Percentiles rank a stretch among this genome's conserved stretches.
These are phyloP conservation scores for Ogataea wickerhamii DNA, from an alignment of 805 yeast species.

Conservation along the genomic window DNA sequence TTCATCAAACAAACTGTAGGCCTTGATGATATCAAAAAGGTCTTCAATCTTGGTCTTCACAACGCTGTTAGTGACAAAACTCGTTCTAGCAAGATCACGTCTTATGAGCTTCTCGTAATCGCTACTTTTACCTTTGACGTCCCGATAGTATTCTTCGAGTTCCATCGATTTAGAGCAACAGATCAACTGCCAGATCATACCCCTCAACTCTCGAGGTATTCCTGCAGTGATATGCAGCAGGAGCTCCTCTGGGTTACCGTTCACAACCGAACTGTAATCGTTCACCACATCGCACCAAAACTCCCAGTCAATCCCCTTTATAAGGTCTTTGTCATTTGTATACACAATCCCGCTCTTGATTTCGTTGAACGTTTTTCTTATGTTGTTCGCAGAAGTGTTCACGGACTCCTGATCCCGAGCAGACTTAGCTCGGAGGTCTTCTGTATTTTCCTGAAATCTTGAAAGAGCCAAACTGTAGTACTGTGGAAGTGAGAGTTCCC, in stretches of 20 bases:
- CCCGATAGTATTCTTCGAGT: constrained; percentile 55
- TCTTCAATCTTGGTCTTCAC: constrained; percentile 57
- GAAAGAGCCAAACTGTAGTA: constrained; percentile 59
- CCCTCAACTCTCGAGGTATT: constrained; percentile 80
- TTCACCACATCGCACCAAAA: constrained; percentile 84
- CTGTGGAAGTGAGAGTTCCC: constrained; percentile 29
- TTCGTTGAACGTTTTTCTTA: constrained; percentile 43
- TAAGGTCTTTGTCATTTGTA: constrained; percentile 30
- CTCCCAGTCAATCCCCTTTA: constrained; percentile 64
- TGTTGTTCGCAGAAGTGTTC: constrained; percentile 42
- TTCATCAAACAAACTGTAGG: constrained; percentile 79
- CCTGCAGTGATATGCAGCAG: constrained; percentile 65
- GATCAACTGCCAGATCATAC: constrained; percentile 89
- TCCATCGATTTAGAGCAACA: constrained; percentile 70
- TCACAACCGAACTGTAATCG: constrained; percentile 67
- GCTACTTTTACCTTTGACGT: constrained; percentile 44
- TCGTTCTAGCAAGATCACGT: constrained; percentile 81
- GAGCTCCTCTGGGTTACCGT: constrained; percentile 55
- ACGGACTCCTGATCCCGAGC: constrained; percentile 50
- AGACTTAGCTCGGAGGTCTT: constrained; percentile 47
- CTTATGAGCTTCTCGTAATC: constrained; percentile 72
- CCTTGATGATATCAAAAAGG: constrained; percentile 71
- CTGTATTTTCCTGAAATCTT: constrained; percentile 54
- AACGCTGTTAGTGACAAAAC: constrained; percentile 61
- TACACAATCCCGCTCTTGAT: constrained; percentile 45